Conservation (phyloP, 352 stramenopile species). For the Phytophthora brassicae region DNA sequence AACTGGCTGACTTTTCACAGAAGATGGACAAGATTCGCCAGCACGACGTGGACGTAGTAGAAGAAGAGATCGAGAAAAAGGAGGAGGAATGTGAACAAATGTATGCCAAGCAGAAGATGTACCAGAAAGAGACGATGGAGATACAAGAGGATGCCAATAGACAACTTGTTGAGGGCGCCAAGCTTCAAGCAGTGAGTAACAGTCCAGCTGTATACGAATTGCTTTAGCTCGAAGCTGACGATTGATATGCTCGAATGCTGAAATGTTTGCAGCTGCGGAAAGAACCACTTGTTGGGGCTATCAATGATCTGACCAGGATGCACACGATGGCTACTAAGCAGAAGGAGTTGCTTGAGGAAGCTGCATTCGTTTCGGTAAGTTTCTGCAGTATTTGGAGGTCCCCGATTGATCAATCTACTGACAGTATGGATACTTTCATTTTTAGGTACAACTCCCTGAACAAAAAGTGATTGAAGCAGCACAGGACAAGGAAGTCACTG, state of each 20-base stretch:
- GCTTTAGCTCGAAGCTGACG: neutral
- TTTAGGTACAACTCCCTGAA: slow-evolving; percentile 67
- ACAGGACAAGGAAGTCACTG: slow-evolving; percentile 60
- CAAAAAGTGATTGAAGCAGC: slow-evolving; percentile 82
- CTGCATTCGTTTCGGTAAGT: slow-evolving; percentile 73
- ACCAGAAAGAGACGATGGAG: slow-evolving; percentile 56
- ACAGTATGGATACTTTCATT: neutral
- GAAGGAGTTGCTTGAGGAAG: slow-evolving; percentile 72
- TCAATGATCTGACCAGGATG: slow-evolving; percentile 68
- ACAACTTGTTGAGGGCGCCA: slow-evolving; percentile 64
- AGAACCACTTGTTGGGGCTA: slow-evolving; percentile 66
- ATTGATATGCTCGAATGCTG: neutral
- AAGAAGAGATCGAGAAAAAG: slow-evolving; percentile 60
- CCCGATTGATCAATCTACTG: neutral
- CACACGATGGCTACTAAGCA: slow-evolving; percentile 68
- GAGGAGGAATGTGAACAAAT: slow-evolving; percentile 56
- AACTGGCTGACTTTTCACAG: slow-evolving; percentile 54
- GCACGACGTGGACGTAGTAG: slow-evolving; percentile 50
- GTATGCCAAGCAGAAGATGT: slow-evolving; percentile 58
- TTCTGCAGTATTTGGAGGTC: neutral
- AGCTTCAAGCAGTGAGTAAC: slow-evolving; percentile 57
- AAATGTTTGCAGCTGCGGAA: slow-evolving; percentile 57
- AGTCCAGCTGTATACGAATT: neutral
- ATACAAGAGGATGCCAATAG: slow-evolving; percentile 65
- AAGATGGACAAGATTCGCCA: slow-evolving; percentile 68